Evolutionary conservation across 352 stramenopile species (phyloP).

Genomic region (Peronospora farinosa): DNA sequence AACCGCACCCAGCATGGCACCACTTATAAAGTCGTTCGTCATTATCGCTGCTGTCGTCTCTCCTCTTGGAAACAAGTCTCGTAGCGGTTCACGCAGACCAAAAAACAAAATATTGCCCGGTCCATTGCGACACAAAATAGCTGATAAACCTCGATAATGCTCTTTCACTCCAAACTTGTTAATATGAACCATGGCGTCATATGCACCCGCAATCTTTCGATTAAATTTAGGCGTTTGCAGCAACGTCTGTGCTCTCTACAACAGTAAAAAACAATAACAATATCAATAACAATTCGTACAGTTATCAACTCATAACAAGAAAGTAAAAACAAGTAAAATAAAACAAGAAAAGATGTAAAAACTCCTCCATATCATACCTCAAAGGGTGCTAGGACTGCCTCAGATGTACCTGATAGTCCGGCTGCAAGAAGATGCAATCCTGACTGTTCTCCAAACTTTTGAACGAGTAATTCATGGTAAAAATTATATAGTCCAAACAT

Average conservation of each 20-base stretch:
- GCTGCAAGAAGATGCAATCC: slow-evolving; percentile 54
- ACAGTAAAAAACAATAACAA: slow-evolving; percentile 1
- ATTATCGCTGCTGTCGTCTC: slow-evolving; percentile 41
- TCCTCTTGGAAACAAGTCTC: slow-evolving; percentile 49
- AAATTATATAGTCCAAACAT: slow-evolving; percentile 89
- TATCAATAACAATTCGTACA: not conserved
- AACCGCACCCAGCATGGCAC: slow-evolving; percentile 70
- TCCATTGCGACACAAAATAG: slow-evolving; percentile 80
- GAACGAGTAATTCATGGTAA: slow-evolving; percentile 59
- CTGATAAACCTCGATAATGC: slow-evolving; percentile 74
- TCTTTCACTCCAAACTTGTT: slow-evolving; percentile 74
- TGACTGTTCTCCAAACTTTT: slow-evolving; percentile 35
- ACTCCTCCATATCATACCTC: slow-evolving; percentile 38
- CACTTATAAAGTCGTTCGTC: slow-evolving; percentile 79
- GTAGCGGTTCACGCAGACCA: slow-evolving; percentile 66
- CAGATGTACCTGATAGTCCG: slow-evolving; percentile 67
- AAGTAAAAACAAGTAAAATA: not conserved
- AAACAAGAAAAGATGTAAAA: not conserved
- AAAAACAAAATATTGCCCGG: slow-evolving; percentile 85
- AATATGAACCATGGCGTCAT: slow-evolving; percentile 71
- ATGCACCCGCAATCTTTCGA: slow-evolving; percentile 61
- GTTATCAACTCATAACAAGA: not conserved
- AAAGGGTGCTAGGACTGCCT: slow-evolving; percentile 80
- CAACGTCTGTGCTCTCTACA: slow-evolving; percentile 73
- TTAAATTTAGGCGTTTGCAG: slow-evolving; percentile 87